phyloP scores from a whole-genome alignment of 495 filamentous ascomycete species.

The Penicillium cataractarum region DNA sequence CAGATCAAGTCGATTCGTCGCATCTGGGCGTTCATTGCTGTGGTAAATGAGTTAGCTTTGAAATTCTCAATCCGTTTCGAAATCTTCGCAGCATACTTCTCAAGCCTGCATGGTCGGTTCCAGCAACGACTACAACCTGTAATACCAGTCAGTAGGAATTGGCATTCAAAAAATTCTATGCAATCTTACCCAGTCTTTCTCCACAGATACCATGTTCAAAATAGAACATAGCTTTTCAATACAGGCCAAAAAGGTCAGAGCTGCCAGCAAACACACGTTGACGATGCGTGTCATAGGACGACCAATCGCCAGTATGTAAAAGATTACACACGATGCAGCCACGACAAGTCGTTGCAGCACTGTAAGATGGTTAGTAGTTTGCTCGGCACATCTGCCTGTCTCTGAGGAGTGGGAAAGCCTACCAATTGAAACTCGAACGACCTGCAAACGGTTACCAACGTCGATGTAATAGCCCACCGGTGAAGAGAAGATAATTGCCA shows the following conservation, averaged over 20 bases:
- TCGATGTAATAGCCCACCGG: constrained; percentile 47
- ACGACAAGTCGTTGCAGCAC: constrained; percentile 27
- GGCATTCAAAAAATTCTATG: not conserved
- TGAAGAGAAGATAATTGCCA: constrained; percentile 26
- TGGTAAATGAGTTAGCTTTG: not conserved
- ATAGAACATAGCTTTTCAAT: constrained; percentile 53
- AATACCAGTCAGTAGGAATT: not conserved
- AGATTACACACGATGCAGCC: constrained; percentile 20
- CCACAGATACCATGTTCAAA: constrained; percentile 59
- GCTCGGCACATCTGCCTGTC: not conserved
- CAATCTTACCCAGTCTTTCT: constrained; percentile 58
- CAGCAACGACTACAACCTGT: constrained; percentile 9
- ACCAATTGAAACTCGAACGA: constrained; percentile 46
- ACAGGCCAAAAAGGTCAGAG: constrained; percentile 49
- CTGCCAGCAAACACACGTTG: constrained; percentile 15
- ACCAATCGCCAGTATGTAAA: constrained; percentile 5
- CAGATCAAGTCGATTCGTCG: constrained; percentile 68
- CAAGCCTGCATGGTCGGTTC: not conserved
- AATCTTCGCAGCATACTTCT: not conserved
- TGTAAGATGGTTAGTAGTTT: constrained; percentile 16
- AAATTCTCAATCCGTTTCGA: not conserved
- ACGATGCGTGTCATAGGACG: not conserved
- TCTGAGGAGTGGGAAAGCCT: constrained; percentile 22
- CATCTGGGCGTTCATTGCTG: constrained; percentile 59
- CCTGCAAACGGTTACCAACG: constrained; percentile 44